Percentiles rank a stretch among this genome's conserved stretches.
phyloP scores from a whole-genome alignment of 2,329 filamentous ascomycete genomes.

The Torrubiella hemipterigena region DNA sequence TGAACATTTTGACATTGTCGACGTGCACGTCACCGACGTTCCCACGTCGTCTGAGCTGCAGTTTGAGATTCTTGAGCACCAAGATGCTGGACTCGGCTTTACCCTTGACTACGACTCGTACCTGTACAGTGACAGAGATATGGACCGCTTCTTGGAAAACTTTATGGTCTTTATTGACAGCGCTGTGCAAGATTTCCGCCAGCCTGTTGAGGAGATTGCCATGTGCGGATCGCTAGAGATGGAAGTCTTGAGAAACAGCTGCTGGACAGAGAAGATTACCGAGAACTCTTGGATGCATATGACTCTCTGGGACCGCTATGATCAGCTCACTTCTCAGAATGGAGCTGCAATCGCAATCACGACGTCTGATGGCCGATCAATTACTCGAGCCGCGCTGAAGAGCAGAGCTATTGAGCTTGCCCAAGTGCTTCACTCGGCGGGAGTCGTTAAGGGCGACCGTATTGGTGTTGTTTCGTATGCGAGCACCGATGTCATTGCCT shows the following conservation, averaged over 20 bases:
- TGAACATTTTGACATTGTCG: slow-evolving; percentile 12
- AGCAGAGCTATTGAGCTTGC: slow-evolving; percentile 8
- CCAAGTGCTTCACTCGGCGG: slow-evolving; percentile 1
- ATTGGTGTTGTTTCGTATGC: slow-evolving; percentile 11
- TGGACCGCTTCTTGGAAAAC: slow-evolving; percentile 16
- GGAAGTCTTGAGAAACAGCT: slow-evolving; percentile 9
- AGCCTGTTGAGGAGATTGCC: slow-evolving; percentile 12
- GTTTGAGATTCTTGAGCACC: slow-evolving; percentile 13
- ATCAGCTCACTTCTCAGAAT: too few relatives aligned
- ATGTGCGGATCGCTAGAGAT: slow-evolving; percentile 13
- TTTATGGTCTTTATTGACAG: slow-evolving; percentile 14
- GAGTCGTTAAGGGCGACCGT: slow-evolving; percentile 9
- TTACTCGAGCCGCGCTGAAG: neutral
- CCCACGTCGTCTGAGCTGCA: slow-evolving; percentile 13
- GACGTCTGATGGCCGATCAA: neutral
- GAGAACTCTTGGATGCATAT: slow-evolving; percentile 11
- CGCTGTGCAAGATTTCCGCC: slow-evolving; percentile 14
- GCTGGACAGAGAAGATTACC: slow-evolving; percentile 11
- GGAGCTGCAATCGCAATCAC: too few relatives aligned
- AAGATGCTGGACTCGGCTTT: slow-evolving; percentile 11
- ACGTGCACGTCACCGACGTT: slow-evolving; percentile 12
- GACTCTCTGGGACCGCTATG: slow-evolving; percentile 11
- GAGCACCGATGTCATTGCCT: slow-evolving; percentile 11
- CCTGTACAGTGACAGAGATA: slow-evolving; percentile 11
- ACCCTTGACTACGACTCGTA: slow-evolving; percentile 12